Evolutionary conservation across 108 stramenopile species (phyloP).

Genomic region (Nitzschia putrida): DNA sequence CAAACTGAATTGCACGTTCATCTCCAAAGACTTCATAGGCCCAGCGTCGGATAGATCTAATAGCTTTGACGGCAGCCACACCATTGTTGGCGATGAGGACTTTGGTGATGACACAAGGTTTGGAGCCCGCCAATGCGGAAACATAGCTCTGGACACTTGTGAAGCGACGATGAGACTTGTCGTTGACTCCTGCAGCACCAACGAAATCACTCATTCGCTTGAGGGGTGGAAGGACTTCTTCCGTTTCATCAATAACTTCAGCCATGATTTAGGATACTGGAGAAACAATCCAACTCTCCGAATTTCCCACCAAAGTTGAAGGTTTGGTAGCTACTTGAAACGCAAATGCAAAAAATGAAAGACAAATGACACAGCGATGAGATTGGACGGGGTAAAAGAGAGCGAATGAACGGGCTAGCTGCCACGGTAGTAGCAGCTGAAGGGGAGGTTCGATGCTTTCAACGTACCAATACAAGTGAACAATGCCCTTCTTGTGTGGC

Average conservation of each 20-base stretch:
- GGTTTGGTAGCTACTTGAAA: no score
- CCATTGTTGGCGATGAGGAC: constrained; percentile 92
- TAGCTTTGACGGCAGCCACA: constrained; percentile 95
- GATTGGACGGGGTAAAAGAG: no score
- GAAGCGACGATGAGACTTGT: constrained; percentile 74
- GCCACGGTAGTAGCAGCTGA: no score
- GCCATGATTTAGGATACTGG: constrained; percentile 4
- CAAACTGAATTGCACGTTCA: constrained; percentile 91
- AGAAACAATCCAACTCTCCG: no score
- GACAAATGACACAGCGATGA: no score
- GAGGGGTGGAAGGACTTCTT: not conserved
- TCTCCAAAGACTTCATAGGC: constrained; percentile 94
- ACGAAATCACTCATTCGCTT: not conserved
- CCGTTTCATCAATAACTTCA: constrained; percentile 15
- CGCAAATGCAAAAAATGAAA: no score
- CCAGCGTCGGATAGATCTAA: constrained; percentile 95
- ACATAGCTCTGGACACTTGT: constrained; percentile 65
- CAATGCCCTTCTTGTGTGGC: no score
- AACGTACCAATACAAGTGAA: no score
- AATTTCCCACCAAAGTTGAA: no score
- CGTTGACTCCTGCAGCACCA: constrained; percentile 7
- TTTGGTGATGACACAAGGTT: constrained; percentile 75
- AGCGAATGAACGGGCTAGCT: no score
- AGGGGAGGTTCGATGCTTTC: no score
- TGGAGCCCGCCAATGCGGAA: constrained; percentile 41